Evolutionary conservation across 2,329 filamentous ascomycete genomes (phyloP), one percentile per base, ranked within the genome.

Genomic region (Botrytis tulipae): DNA sequence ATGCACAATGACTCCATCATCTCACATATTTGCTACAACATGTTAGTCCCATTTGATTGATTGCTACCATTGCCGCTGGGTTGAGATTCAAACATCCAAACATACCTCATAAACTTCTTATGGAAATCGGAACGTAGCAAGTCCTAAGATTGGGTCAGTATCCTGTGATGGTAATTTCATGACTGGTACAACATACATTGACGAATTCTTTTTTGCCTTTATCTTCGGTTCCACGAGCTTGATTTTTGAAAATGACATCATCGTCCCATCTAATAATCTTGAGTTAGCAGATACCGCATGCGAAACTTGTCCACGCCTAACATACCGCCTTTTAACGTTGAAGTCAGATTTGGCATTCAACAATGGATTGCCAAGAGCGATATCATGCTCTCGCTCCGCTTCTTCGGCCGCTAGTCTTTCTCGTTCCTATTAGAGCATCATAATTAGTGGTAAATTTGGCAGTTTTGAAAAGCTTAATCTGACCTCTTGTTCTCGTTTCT

Each of bases 211-310:
- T 97, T 85, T 92, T 94, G 76, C 92, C 90, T 85, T 92, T 95
- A 76, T 98, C 94, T 81, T 98, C 95, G 0, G 95, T 97, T 14
- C 95, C 96, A 74, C 96, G 89, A 48, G 95, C 96, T 84, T 99
- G 96, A 83, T 99, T 99, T 86, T 97, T 98, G 85, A 99, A 99
- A 4, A 99, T 95, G 20, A 99, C 96, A 82, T 99, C 96, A 79
- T 99, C 96, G 79, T 99, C 96, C 96, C 96, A 99, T 78, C 95
- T 85, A 18, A 32, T 6, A 32, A 57, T 42, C 12, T 69, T 29
- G 37, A 54, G 48, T 69, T 59, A 57, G 48, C 16, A 12, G 42
- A 57, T 16, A 5, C 35, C 12, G 40, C 44, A 57, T 32, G 22
- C 12, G 9, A 35, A 35, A 57, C 22, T n/a, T 51, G 79, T 61